phyloP scores from a whole-genome alignment of 495 filamentous ascomycete genomes.

The Penicillium lividum region DNA sequence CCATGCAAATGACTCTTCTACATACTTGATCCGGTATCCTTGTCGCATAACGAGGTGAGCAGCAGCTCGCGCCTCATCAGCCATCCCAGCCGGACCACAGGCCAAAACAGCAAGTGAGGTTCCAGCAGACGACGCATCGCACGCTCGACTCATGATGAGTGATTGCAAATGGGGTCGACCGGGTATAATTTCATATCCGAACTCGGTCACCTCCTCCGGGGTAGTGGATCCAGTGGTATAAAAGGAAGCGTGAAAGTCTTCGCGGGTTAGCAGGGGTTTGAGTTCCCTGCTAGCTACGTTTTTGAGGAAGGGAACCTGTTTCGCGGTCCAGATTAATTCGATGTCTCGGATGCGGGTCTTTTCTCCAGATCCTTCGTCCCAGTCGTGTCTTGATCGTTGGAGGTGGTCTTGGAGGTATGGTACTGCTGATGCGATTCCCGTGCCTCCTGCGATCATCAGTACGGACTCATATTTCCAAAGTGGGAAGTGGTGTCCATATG shows the following conservation, averaged over 20 bases:
- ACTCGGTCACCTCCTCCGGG: background rate
- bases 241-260: constrained; percentile 41
- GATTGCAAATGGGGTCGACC: constrained; percentile 36
- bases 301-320: constrained; percentile 36
- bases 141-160: constrained; percentile 34
- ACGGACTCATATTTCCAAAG: constrained; percentile 53
- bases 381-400: constrained; percentile 15
- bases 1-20: constrained; percentile 50
- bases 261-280: constrained; percentile 24
- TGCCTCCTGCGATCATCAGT: constrained; percentile 60
- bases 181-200: constrained; percentile 25
- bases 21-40: constrained; percentile 39
- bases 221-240: constrained; percentile 28
- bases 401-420: constrained; percentile 52
- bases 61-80: constrained; percentile 47
- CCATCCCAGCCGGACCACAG: constrained; percentile 52
- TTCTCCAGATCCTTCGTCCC: constrained; percentile 8
- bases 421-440: constrained; percentile 57
- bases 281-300: constrained; percentile 35
- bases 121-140: constrained; percentile 26
- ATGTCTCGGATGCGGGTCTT: constrained; percentile 29
- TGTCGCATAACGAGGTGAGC: constrained; percentile 38
- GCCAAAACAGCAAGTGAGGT: constrained; percentile 43
- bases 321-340: constrained; percentile 44
- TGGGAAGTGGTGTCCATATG: constrained; percentile 54